Evolutionary conservation across 768 basidiomycete species (phyloP).

Genomic region (Gautieria morchelliformis): DNA sequence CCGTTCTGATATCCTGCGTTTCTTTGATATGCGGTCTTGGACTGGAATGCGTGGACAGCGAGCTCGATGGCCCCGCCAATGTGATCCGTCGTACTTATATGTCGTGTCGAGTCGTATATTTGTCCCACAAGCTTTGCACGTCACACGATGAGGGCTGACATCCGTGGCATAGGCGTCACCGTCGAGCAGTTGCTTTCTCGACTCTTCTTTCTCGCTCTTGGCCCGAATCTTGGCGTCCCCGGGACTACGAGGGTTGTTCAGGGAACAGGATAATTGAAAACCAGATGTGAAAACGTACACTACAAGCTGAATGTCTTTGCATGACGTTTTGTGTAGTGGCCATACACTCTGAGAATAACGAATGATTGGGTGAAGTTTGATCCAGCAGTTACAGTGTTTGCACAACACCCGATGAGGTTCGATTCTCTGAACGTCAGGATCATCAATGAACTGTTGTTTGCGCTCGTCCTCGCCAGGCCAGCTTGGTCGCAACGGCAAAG

Average conservation of each 20-base stretch:
- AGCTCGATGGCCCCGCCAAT: conserved; percentile 56
- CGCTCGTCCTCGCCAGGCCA: conserved; percentile 9
- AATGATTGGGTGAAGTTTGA: conserved; percentile 3
- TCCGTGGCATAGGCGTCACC: conserved; percentile 43
- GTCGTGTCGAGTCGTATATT: conserved; percentile 60
- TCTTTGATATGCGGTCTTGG: conserved; percentile 6
- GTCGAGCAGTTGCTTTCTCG: conserved; percentile 27
- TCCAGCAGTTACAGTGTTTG: conserved; percentile 6
- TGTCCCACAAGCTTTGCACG: conserved; percentile 44
- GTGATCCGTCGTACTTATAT: conserved; percentile 54
- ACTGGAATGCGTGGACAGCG: conserved; percentile 31
- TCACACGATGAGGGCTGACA: conserved; percentile 40
- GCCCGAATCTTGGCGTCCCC: conserved; percentile 2
- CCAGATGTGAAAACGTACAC: not conserved
- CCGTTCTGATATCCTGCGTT: not conserved
- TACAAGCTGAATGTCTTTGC: not conserved
- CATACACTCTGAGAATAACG: conserved; percentile 7
- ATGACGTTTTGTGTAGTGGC: conserved; percentile 3
- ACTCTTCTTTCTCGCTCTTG: conserved; percentile 5
- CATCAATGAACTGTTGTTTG: conserved; percentile 5
- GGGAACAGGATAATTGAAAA: not conserved
- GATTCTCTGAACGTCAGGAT: not conserved
- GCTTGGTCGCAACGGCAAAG: conserved; percentile 4
- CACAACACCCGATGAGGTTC: conserved; percentile 7
- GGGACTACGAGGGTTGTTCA: not conserved